Conservation (phyloP, 352 stramenopile species). For the Phytopythium vexans region DNA sequence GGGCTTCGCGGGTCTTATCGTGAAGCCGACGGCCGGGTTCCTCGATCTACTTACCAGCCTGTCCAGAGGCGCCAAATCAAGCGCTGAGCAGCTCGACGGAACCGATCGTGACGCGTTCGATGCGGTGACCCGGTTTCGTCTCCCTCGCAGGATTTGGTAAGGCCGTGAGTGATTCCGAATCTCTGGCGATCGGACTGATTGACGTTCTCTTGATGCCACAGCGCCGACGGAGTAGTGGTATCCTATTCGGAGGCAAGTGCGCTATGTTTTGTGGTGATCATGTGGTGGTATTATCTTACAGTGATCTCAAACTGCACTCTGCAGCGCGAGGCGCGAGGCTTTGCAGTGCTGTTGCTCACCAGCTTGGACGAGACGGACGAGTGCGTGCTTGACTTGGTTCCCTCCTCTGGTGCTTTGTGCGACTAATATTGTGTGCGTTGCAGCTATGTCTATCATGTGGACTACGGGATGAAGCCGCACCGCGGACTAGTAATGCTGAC, state of each 20-base stretch:
- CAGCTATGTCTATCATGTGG: constrained; percentile 83
- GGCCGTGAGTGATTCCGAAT: constrained; percentile 5
- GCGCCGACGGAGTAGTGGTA: constrained; percentile 76
- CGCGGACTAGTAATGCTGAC: constrained; percentile 75
- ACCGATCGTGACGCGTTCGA: constrained; percentile 36
- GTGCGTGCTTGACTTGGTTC: constrained; percentile 29
- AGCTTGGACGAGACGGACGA: constrained; percentile 75
- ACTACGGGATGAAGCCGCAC: constrained; percentile 65
- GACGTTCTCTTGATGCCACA: constrained; percentile 14
- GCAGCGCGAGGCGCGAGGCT: constrained; percentile 61
- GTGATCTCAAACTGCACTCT: neutral
- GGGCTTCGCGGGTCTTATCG: constrained; percentile 75
- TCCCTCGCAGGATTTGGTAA: constrained; percentile 76
- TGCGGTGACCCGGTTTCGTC: constrained; percentile 54
- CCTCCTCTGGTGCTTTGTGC: neutral
- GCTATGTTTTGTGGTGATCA: neutral
- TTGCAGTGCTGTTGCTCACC: constrained; percentile 74
- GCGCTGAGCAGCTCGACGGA: constrained; percentile 72
- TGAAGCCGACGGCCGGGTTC: constrained; percentile 81
- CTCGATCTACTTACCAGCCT: constrained; percentile 81
- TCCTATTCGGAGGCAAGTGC: constrained; percentile 61
- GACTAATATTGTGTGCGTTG: neutral
- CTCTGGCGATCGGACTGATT: neutral
- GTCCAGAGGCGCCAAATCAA: constrained; percentile 78
- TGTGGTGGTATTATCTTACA: neutral